A percentile compares a stretch with the other conserved stretches of the same genome.
Conservation (phyloP, 23 red algal species). For the Gracilaria caudata region DNA sequence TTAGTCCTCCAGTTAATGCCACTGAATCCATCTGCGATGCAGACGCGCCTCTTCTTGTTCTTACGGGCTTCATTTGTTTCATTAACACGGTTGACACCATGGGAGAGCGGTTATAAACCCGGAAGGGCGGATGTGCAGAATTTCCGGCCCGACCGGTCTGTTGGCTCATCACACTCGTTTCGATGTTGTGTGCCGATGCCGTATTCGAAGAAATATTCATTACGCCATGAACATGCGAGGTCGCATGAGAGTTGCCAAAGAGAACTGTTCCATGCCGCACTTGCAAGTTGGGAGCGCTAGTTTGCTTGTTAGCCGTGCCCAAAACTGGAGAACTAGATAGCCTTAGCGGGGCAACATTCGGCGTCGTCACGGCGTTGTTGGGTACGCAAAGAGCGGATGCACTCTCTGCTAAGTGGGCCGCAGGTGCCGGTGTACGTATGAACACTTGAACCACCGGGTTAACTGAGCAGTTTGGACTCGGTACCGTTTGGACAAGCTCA, state of each 20-base stretch:
- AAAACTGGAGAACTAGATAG: neutral
- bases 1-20: neutral
- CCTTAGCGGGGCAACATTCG: neutral
- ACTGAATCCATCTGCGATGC: neutral
- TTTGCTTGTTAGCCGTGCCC: neutral
- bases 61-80: neutral
- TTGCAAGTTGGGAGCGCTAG: neutral
- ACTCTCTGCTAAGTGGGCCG: neutral
- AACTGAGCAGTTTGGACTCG: constrained; percentile 9
- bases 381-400: neutral
- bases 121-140: neutral
- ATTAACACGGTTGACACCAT: constrained; percentile 2
- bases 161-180: neutral
- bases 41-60: neutral
- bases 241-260: neutral
- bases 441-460: constrained; percentile 21
- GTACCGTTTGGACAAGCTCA: constrained; percentile 20
- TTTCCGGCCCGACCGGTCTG: neutral
- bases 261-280: neutral
- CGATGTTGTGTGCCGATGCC: neutral
- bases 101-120: constrained; percentile 20
- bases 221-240: neutral
- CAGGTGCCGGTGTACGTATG: neutral
- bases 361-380: constrained; percentile 14
- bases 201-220: neutral